Percentiles rank a stretch among this genome's conserved stretches.
These are phyloP conservation scores for Salix dunnii DNA, from an alignment of 345 rosid genomes.

Conservation along the genomic window DNA sequence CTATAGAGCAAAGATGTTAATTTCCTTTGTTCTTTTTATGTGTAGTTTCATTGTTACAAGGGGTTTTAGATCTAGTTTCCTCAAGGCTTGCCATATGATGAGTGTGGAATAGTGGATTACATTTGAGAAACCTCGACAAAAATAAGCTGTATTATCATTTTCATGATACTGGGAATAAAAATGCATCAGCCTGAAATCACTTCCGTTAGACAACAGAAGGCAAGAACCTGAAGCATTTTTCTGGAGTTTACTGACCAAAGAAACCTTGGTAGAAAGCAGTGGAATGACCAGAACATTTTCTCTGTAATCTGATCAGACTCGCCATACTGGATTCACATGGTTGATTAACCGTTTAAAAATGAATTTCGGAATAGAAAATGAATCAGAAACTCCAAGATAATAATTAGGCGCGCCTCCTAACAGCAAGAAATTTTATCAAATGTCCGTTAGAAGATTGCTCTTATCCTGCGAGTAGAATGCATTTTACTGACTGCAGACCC, in stretches of 20 bases:
- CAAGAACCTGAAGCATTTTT: background rate
- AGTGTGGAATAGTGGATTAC: background rate
- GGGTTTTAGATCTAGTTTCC: background rate
- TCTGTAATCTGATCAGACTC: background rate
- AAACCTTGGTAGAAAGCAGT: background rate
- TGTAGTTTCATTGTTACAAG: background rate
- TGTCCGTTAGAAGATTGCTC: background rate
- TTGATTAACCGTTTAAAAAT: background rate
- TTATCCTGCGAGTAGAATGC: background rate
- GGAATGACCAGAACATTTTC: background rate
- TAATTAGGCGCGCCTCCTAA: too few species aligned
- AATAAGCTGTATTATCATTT: background rate
- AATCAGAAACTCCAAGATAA: background rate
- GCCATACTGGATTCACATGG: background rate
- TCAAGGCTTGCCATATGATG: background rate
- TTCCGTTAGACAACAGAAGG: background rate
- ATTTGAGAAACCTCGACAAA: background rate
- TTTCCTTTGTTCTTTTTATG: background rate
- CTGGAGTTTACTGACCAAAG: background rate
- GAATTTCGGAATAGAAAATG: background rate
- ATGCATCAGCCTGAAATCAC: too few species aligned
- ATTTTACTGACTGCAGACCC: background rate
- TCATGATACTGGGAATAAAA: background rate
- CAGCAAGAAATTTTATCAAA: background rate
- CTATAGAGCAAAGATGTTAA: background rate